phyloP scores from a whole-genome alignment of 441 rosid genomes.

The Iberis amara region DNA sequence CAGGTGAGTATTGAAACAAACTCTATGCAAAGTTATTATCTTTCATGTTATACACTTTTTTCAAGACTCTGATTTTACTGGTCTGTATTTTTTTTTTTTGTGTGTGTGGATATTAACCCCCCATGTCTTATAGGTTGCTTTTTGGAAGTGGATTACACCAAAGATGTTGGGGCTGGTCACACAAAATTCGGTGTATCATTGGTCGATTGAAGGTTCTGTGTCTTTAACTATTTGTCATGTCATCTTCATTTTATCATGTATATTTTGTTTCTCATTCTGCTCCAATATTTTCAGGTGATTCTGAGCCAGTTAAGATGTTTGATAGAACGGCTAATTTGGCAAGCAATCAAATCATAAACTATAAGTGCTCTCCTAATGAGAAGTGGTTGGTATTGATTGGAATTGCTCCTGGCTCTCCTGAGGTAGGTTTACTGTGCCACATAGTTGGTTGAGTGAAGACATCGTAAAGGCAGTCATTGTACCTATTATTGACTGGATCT shows the following conservation, averaged over 20 bases:
- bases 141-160: constrained; percentile 93
- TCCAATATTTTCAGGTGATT: constrained; percentile 56
- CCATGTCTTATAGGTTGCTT: constrained; percentile 58
- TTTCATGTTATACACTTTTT: constrained; percentile 9
- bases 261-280: constrained; percentile 19
- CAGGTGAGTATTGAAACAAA: constrained; percentile 47
- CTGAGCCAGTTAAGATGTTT: constrained; percentile 96
- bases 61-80: constrained; percentile 12
- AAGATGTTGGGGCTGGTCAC: constrained; percentile 93
- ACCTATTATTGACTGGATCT: constrained; percentile 9
- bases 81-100: constrained; percentile 1
- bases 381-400: constrained; percentile 92
- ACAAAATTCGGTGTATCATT: constrained; percentile 80
- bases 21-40: constrained; percentile 1
- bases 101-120: constrained; percentile 9
- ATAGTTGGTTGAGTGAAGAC: constrained; percentile 16
- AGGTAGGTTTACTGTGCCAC: constrained; percentile 45
- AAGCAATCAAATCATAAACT: constrained; percentile 36
- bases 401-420: constrained; percentile 89
- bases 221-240: constrained; percentile 4
- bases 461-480: constrained; percentile 9
- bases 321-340: constrained; percentile 85
- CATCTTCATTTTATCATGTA: constrained; percentile 8
- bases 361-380: constrained; percentile 74
- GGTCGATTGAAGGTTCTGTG: constrained; percentile 84